Percentiles rank a stretch among this genome's conserved stretches.
These are phyloP conservation scores for Metschnikowia noctiluminum DNA, from an alignment of 805 yeast species.

Conservation along the genomic window DNA sequence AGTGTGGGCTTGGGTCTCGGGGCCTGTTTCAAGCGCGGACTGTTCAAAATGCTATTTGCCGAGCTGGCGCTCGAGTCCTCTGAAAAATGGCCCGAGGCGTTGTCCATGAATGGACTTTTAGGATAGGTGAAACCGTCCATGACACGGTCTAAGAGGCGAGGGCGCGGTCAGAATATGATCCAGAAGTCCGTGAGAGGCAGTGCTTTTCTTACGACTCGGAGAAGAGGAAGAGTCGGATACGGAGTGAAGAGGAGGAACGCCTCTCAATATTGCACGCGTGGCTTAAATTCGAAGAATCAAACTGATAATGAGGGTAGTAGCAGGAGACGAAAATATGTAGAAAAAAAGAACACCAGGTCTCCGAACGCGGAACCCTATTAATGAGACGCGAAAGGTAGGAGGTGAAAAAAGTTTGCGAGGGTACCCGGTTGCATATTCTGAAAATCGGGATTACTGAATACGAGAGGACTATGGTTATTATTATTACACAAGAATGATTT, in stretches of 20 bases:
- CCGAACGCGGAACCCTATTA: conserved; percentile 7
- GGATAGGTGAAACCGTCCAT: conserved; percentile 19
- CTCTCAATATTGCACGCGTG: too few relatives aligned
- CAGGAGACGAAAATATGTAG: too few relatives aligned
- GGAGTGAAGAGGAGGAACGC: too few relatives aligned
- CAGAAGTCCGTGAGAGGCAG: too few relatives aligned
- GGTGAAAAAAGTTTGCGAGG: not conserved
- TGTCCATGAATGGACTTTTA: conserved; percentile 17
- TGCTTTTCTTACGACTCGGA: too few relatives aligned
- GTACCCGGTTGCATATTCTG: not conserved
- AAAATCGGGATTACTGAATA: too few relatives aligned
- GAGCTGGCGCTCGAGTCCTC: conserved; percentile 5
- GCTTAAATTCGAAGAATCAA: too few relatives aligned
- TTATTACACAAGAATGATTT: too few relatives aligned
- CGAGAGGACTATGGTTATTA: too few relatives aligned
- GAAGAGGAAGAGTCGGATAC: too few relatives aligned
- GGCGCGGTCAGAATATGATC: too few relatives aligned
- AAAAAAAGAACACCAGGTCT: conserved; percentile 1
- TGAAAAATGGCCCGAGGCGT: conserved; percentile 10
- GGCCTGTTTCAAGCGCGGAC: conserved; percentile 19
- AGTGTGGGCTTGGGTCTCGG: conserved; percentile 23
- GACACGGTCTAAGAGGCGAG: not conserved
- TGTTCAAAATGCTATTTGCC: conserved; percentile 7
- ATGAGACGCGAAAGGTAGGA: not conserved
- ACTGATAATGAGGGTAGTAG: too few relatives aligned